These are phyloP conservation scores for Podosphaera leucotricha DNA, from an alignment of 2,329 filamentous ascomycete species.

Conservation along the genomic window DNA sequence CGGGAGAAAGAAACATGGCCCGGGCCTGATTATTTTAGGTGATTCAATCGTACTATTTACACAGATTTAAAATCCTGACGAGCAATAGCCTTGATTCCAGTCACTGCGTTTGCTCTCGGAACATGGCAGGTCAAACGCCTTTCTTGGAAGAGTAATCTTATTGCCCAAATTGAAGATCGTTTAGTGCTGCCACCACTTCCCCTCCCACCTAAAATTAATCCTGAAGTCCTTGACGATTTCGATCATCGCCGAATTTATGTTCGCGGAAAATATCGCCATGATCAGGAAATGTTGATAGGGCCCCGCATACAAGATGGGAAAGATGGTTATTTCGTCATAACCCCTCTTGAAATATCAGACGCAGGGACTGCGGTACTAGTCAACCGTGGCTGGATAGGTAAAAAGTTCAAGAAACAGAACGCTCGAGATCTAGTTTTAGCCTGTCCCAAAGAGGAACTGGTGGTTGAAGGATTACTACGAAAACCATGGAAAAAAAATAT, in stretches of 20 bases:
- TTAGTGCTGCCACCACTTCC: conserved; percentile 68
- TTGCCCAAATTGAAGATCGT: conserved; percentile 81
- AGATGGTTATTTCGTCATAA: conserved; percentile 78
- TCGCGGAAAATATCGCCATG: conserved; percentile 53
- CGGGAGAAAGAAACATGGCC: conserved; percentile 41
- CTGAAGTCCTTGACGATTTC: conserved; percentile 62
- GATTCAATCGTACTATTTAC: conserved; percentile 3
- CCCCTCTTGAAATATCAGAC: conserved; percentile 54
- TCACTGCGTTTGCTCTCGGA: conserved; percentile 74
- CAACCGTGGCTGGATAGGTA: conserved; percentile 78
- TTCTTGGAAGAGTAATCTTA: conserved; percentile 78
- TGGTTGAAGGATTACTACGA: conserved; percentile 61
- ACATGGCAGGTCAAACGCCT: conserved; percentile 91
- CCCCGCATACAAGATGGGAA: conserved; percentile 74
- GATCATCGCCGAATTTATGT: conserved; percentile 73
- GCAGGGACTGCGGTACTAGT: conserved; percentile 53
- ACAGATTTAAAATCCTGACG: background rate
- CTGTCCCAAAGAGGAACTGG: conserved; percentile 39
- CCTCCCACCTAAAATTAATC: conserved; percentile 62
- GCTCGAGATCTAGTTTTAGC: conserved; percentile 36
- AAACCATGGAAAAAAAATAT: conserved; percentile 94
- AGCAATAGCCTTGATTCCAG: conserved; percentile 40
- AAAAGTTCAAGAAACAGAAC: conserved; percentile 42
- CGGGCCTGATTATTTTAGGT: conserved; percentile 60
- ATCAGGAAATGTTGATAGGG: conserved; percentile 89